These are phyloP conservation scores for Cladosporium phlei DNA, from an alignment of 2,329 filamentous ascomycete species.

Conservation along the genomic window DNA sequence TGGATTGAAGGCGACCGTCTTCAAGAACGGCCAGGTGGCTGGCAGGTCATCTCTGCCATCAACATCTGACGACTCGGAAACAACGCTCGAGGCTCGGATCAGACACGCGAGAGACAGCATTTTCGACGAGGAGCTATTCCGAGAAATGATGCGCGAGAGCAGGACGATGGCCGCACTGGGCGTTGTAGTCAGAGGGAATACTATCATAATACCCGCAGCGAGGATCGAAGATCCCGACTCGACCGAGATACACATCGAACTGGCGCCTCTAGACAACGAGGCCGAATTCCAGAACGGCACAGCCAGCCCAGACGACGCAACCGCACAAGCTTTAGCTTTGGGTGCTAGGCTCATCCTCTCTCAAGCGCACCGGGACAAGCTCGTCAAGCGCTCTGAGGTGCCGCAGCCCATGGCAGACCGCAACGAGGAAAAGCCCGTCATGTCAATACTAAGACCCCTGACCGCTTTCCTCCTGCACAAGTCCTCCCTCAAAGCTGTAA, in stretches of 20 bases:
- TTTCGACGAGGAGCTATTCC: slow-evolving; percentile 81
- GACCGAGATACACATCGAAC: slow-evolving; percentile 58
- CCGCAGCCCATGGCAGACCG: slow-evolving; percentile 53
- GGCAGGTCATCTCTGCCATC: slow-evolving; percentile 48
- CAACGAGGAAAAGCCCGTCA: slow-evolving; percentile 47
- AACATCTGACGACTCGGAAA: slow-evolving; percentile 44
- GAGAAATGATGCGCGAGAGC: slow-evolving; percentile 80
- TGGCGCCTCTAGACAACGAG: slow-evolving; percentile 50
- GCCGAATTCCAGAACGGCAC: slow-evolving; percentile 11
- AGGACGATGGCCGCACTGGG: slow-evolving; percentile 66
- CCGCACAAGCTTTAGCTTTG: slow-evolving; percentile 63
- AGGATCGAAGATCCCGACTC: neutral
- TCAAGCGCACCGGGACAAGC: slow-evolving; percentile 72
- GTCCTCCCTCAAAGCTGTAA: slow-evolving; percentile 33
- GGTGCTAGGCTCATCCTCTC: slow-evolving; percentile 71
- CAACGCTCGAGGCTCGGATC: slow-evolving; percentile 62
- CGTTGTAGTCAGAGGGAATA: slow-evolving; percentile 56
- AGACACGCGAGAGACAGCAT: slow-evolving; percentile 72
- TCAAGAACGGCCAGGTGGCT: slow-evolving; percentile 52
- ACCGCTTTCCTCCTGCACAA: slow-evolving; percentile 51
- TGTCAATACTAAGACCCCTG: slow-evolving; percentile 57
- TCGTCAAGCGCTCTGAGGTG: slow-evolving; percentile 62
- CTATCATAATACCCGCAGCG: slow-evolving; percentile 28
- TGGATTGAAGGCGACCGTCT: slow-evolving; percentile 64
- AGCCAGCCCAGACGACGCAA: slow-evolving; percentile 32